A percentile compares a stretch with the other conserved stretches of the same genome.
Conservation (phyloP, 805 yeast genomes). For the Candida palmyrensis region DNA sequence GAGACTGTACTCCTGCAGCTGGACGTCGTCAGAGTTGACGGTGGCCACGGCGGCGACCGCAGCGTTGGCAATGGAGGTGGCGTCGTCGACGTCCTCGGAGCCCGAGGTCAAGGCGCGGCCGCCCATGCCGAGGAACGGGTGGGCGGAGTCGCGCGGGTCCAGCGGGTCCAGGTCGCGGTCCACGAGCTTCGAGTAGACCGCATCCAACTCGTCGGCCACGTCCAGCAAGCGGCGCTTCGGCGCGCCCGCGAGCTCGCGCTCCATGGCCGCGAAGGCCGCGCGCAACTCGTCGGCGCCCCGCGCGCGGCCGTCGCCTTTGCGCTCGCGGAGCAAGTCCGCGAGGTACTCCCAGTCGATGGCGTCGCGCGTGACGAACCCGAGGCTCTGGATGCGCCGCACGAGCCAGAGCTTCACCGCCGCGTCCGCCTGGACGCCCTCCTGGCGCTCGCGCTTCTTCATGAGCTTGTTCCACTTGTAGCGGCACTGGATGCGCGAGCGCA, state of each 20-base stretch:
- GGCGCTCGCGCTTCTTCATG: conserved; percentile 47
- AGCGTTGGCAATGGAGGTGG: conserved; percentile 30
- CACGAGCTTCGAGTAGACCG: conserved; percentile 2
- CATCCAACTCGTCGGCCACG: conserved; percentile 3
- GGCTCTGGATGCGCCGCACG: conserved; percentile 22
- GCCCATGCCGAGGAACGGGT: background rate
- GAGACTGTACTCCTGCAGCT: conserved; percentile 31
- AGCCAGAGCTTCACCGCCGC: conserved; percentile 33
- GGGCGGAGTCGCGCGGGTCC: background rate
- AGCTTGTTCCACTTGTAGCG: conserved; percentile 93
- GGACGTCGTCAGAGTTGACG: conserved; percentile 22
- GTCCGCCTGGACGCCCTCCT: conserved; percentile 28
- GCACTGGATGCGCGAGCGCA: conserved; percentile 88
- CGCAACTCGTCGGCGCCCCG: conserved; percentile 64
- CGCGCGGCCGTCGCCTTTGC: conserved; percentile 4
- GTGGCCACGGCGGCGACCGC: conserved; percentile 34
- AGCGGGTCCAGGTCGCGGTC: background rate
- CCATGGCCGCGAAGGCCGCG: conserved; percentile 57
- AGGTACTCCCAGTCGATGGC: conserved; percentile 33
- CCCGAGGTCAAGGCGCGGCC: background rate
- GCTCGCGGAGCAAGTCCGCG: conserved; percentile 21
- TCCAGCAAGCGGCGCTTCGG: conserved; percentile 7
- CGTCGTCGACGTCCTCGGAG: conserved; percentile 15
- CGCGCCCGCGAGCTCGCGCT: conserved; percentile 43
- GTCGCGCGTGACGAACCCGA: conserved; percentile 19